A percentile compares a stretch with the other conserved stretches of the same genome.
Conservation (phyloP, 495 filamentous ascomycete genomes). For the Thermothielavioides terrestris region DNA sequence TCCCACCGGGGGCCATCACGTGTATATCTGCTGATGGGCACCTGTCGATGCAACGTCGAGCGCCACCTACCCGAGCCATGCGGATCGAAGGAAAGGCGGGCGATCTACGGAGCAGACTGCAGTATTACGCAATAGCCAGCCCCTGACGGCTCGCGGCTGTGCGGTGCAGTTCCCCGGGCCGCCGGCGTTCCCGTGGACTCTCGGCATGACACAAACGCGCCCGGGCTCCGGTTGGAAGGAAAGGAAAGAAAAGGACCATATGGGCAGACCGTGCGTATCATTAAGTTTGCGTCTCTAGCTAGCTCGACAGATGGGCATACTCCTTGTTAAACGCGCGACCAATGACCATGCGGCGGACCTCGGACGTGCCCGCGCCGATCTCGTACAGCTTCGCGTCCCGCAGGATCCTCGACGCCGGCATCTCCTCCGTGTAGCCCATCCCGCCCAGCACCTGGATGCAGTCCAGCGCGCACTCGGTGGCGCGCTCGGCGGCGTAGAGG, state of each 20-base stretch:
- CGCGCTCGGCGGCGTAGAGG: slow-evolving; percentile 86
- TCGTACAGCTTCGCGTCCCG: slow-evolving; percentile 83
- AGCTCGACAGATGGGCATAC: slow-evolving; percentile 46
- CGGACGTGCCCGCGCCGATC: slow-evolving; percentile 93
- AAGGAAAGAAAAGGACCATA: not conserved
- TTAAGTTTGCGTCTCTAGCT: slow-evolving; percentile 1
- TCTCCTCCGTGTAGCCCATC: slow-evolving; percentile 94
- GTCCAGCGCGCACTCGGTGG: slow-evolving; percentile 81
- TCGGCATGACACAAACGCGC: too few species aligned
- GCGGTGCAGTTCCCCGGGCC: not conserved
- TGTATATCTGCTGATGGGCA: too few species aligned
- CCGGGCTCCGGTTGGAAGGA: too few species aligned
- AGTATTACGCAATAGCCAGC: too few species aligned
- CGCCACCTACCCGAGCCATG: too few species aligned
- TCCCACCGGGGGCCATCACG: too few species aligned
- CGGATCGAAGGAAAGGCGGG: too few species aligned
- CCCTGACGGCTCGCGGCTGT: not conserved
- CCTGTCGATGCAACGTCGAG: too few species aligned
- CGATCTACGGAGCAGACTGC: too few species aligned
- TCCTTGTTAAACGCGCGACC: slow-evolving; percentile 91
- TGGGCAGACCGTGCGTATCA: too few species aligned
- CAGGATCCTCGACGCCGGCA: slow-evolving; percentile 76
- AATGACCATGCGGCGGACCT: slow-evolving; percentile 90
- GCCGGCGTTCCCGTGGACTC: too few species aligned
- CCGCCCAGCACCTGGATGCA: slow-evolving; percentile 92